Evolutionary conservation across 2,329 filamentous ascomycete species (phyloP).

Genomic region (Ophiostoma quercus): DNA sequence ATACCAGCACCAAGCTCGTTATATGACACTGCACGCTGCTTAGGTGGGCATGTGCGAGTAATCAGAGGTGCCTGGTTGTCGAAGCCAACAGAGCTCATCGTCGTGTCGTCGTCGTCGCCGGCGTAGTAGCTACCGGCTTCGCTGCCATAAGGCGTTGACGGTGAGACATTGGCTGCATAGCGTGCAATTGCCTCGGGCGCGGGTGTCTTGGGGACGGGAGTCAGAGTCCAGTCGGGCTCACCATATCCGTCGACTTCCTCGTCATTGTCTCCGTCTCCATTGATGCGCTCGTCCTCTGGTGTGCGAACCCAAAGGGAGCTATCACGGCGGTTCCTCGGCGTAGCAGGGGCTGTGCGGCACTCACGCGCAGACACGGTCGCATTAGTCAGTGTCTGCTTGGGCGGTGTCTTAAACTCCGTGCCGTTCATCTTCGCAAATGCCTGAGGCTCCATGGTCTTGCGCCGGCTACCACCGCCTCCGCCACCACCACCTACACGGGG

Average conservation of each 20-base stretch:
- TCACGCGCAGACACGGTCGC: conserved; percentile 34
- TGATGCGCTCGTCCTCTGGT: conserved; percentile 40
- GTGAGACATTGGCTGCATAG: conserved; percentile 47
- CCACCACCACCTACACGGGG: conserved; percentile 50
- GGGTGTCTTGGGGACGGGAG: conserved; percentile 55
- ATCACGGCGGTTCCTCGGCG: conserved; percentile 43
- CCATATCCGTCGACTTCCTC: conserved; percentile 32
- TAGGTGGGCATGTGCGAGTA: conserved; percentile 52
- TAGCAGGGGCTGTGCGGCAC: conserved; percentile 39
- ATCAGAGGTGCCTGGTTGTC: conserved; percentile 38
- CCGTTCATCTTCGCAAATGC: conserved; percentile 65
- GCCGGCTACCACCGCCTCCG: conserved; percentile 48
- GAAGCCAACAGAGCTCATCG: conserved; percentile 27
- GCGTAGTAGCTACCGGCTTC: conserved; percentile 27
- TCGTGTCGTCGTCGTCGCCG: conserved; percentile 34
- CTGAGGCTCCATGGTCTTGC: conserved; percentile 77
- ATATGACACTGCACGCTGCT: conserved; percentile 35
- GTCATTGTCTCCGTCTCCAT: conserved; percentile 30
- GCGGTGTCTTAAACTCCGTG: conserved; percentile 31
- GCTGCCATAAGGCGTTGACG: conserved; percentile 42
- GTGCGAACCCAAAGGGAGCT: conserved; percentile 53
- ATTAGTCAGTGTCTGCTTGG: conserved; percentile 30
- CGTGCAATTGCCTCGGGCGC: conserved; percentile 50
- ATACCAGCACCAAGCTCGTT: conserved; percentile 42
- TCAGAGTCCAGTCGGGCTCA: conserved; percentile 40